phyloP scores from a whole-genome alignment of 306 rosid genomes.

The Mimosa bimucronata region DNA sequence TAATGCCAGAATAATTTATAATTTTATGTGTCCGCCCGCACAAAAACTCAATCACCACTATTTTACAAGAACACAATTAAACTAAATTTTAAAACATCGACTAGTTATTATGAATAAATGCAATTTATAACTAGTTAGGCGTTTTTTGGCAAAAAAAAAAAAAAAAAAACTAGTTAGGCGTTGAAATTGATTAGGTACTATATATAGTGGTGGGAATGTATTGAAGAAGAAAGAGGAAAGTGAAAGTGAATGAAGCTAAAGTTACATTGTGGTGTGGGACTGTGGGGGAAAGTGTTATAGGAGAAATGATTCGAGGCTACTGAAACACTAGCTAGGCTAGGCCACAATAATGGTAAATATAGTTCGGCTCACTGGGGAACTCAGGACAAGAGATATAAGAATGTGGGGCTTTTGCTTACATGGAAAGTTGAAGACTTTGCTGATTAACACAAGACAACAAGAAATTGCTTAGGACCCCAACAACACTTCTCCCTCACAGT shows the following conservation, averaged over 20 bases:
- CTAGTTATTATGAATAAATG: neutral
- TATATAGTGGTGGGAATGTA: neutral
- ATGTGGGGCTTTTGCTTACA: constrained; percentile 47
- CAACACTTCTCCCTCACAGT: constrained; percentile 43
- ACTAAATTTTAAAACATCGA: neutral
- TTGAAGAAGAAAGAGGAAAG: constrained; percentile 52
- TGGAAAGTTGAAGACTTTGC: constrained; percentile 40
- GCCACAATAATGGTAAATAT: constrained; percentile 39
- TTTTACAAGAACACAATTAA: too few species aligned
- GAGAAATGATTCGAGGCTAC: constrained; percentile 49
- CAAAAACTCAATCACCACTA: neutral
- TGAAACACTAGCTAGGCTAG: constrained; percentile 32
- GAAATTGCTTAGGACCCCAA: constrained; percentile 33
- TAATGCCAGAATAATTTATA: neutral
- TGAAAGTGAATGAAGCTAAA: constrained; percentile 40
- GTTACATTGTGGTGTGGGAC: constrained; percentile 6
- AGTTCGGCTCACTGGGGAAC: constrained; percentile 26
- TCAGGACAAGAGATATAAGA: constrained; percentile 1
- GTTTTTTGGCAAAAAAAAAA: too few species aligned
- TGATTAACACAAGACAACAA: constrained; percentile 33
- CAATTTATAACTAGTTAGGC: neutral
- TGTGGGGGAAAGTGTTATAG: constrained; percentile 32
- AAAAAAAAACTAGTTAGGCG: constrained; percentile 4
- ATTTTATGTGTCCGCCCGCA: neutral
- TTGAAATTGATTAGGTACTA: constrained; percentile 11